Conservation (phyloP, 2,329 filamentous ascomycete species). For the Fusarium setosum region DNA sequence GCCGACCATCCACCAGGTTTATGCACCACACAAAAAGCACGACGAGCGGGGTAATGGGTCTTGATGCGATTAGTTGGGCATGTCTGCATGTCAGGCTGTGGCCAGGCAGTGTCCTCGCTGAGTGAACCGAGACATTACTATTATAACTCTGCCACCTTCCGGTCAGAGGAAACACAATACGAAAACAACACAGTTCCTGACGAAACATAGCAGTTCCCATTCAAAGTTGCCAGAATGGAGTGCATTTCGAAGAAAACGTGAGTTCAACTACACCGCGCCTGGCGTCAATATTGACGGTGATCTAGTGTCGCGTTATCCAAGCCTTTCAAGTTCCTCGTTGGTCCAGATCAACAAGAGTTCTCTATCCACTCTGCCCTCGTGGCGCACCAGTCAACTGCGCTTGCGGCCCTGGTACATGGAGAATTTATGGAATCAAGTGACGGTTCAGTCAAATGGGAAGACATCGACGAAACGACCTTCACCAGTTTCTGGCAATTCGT, state of each 20-base stretch:
- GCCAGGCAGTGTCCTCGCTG: too few species aligned
- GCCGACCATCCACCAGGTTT: too few species aligned
- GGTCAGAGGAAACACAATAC: too few species aligned
- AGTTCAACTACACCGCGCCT: background rate
- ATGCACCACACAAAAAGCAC: too few species aligned
- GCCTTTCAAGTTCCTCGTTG: constrained; percentile 1
- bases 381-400: background rate
- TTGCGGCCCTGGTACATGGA: background rate
- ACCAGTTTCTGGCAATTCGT: constrained; percentile 9
- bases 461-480: background rate
- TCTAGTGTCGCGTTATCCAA: constrained; percentile 1
- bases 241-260: background rate
- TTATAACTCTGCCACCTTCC: too few species aligned
- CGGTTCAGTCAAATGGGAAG: background rate
- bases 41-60: too few species aligned
- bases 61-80: too few species aligned
- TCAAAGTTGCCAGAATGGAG: background rate
- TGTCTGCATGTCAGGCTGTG: too few species aligned
- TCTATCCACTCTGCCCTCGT: constrained; percentile 7
- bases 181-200: too few species aligned
- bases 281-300: background rate
- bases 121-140: too few species aligned
- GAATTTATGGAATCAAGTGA: background rate
- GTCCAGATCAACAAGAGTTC: background rate
- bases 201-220: too few species aligned